These are phyloP conservation scores for Parafenestella ontariensis DNA, from an alignment of 2,329 filamentous ascomycete species.

Conservation along the genomic window DNA sequence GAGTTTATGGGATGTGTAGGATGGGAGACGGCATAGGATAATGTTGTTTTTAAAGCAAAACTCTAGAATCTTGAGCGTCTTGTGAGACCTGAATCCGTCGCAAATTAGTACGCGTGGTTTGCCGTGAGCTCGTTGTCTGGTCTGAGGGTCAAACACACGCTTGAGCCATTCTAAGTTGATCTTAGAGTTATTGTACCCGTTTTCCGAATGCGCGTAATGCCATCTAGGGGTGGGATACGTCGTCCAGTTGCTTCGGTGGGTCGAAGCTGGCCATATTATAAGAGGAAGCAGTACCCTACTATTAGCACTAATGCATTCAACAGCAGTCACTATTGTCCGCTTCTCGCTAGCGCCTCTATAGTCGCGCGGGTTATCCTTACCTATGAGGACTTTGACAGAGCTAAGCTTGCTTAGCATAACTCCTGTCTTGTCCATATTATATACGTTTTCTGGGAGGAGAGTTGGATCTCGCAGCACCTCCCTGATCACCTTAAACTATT, in stretches of 20 bases:
- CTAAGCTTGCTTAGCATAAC: conserved; percentile 20
- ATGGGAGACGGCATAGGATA: no score
- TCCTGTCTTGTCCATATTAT: conserved; percentile 18
- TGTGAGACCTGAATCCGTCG: conserved; percentile 46
- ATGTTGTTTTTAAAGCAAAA: conserved; percentile 42
- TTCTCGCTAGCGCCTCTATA: conserved; percentile 21
- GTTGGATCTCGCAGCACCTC: no score
- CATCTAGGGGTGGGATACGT: conserved; percentile 19
- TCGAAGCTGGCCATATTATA: conserved; percentile 23
- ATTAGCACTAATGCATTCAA: conserved; percentile 18
- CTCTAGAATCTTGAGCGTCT: conserved; percentile 45
- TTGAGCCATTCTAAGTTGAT: conserved; percentile 48
- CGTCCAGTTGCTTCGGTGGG: conserved; percentile 23
- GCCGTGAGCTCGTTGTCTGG: conserved; percentile 35
- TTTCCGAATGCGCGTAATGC: conserved; percentile 20
- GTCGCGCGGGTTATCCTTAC: conserved; percentile 18
- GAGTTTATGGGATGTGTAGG: no score
- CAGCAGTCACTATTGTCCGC: conserved; percentile 16
- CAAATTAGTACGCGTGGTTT: conserved; percentile 45
- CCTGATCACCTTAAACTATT: no score
- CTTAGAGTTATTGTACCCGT: conserved; percentile 36
- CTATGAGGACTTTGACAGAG: conserved; percentile 25
- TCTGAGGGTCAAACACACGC: conserved; percentile 46
- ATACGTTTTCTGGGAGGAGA: no score
- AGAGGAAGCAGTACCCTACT: conserved; percentile 19